phyloP scores from a whole-genome alignment of 192 early-diverging fungal species.

The Diversispora epigaea region DNA sequence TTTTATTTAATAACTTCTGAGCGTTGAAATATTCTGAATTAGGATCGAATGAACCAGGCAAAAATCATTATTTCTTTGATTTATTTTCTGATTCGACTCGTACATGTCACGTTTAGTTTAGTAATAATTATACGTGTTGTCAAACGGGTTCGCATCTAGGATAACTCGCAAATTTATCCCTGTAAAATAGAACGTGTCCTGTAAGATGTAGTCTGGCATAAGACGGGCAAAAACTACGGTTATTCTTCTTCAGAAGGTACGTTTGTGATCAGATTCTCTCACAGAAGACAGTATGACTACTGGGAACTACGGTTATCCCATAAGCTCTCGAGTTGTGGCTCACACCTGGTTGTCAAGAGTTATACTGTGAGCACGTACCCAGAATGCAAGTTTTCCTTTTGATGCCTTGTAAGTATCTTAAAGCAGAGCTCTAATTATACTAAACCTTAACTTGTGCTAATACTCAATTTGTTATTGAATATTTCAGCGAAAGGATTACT shows the following conservation, averaged over 20 bases:
- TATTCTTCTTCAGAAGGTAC: slow-evolving; percentile 32
- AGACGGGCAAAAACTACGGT: slow-evolving; percentile 20
- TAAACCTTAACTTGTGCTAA: background rate
- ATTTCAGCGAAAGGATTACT: slow-evolving; percentile 15
- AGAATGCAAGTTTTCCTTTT: slow-evolving; percentile 6
- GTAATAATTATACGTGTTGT: background rate
- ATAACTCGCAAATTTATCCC: background rate
- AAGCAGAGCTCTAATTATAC: slow-evolving; percentile 1
- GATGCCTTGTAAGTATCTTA: slow-evolving; percentile 19
- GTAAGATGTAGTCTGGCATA: slow-evolving; percentile 22
- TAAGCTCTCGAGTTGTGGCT: slow-evolving; percentile 19
- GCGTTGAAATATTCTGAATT: background rate
- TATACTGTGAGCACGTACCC: slow-evolving; percentile 27
- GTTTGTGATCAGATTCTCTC: slow-evolving; percentile 29
- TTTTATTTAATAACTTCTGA: background rate
- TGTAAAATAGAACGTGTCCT: too few species aligned
- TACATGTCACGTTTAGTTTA: background rate
- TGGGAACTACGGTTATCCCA: slow-evolving; percentile 30
- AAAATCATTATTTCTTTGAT: too few species aligned
- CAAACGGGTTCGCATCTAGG: background rate
- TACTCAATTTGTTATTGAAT: background rate
- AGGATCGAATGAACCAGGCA: too few species aligned
- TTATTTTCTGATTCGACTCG: too few species aligned
- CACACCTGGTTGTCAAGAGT: slow-evolving; percentile 30
- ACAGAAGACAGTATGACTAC: slow-evolving; percentile 33